Evolutionary conservation across 305 asterid species (phyloP), one percentile per base, ranked within the genome.

Genomic region (Ilex paraguariensis): DNA sequence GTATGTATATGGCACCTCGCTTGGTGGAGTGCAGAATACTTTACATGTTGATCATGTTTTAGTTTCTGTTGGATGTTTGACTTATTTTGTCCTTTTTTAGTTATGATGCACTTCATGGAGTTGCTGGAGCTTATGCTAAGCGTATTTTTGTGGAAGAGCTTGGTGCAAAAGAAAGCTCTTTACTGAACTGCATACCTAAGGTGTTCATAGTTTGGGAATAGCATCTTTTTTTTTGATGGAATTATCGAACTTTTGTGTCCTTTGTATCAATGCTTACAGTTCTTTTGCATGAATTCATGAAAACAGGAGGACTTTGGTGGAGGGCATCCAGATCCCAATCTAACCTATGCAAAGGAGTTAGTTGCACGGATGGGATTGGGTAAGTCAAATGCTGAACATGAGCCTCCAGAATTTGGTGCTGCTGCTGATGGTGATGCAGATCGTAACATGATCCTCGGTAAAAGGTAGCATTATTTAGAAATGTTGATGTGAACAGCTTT

Each of bases 341-440:
- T 93, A 69, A 93, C 99, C 53, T 93, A 93, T 73, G 99, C 99
- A 57, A 93, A 93, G 74, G 97, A 87, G 80, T 75, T 93, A 72
- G 99, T 93, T 68, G 92, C 90, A 56, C 84, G 96, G 54, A 93
- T 93, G 99, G 99, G 99, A 63, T 75, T 93, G 82, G 77, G 95
- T 13, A 90, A 87, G 81, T 67, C 87, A 31, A 59, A 70, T 64
- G 58, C 81, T 61, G 95, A 75, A 59, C 67, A 79, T 61, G 84
- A 93, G 58, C 97, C 99, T 54, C 99, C 99, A 33, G 99, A 93
- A 79, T 93, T 93, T 82, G 99, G 99, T 44, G 99, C 99, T 66
- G 99, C 99, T 73, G 95, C 97, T 71, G 99, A 93, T 79, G 99
- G 99, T 72, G 99, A 93, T 82, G 99, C 97, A 28, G 99, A 93